Evolutionary conservation across 1,139 yeast species (phyloP).

Genomic region (Kluyveromyces sp.): DNA sequence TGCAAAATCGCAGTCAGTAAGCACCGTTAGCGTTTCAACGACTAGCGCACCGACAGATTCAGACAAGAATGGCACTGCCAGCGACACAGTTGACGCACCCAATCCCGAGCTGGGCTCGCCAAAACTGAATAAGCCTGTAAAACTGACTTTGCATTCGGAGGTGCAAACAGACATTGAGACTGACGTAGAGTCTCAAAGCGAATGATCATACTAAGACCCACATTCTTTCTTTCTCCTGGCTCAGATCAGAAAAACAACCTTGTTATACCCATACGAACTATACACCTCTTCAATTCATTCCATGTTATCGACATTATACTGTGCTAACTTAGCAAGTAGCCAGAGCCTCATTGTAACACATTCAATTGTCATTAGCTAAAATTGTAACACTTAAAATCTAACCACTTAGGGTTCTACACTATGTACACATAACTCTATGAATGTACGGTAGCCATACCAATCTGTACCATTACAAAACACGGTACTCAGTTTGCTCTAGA

Average conservation of each 20-base stretch:
- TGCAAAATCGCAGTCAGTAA: background rate
- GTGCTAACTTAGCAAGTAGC: background rate
- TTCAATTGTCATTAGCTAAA: background rate
- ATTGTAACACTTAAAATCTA: background rate
- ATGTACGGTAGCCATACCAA: background rate
- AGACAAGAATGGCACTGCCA: background rate
- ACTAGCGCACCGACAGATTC: background rate
- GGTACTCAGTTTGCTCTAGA: too few species aligned
- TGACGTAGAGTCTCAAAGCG: constrained; percentile 14
- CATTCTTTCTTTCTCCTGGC: background rate
- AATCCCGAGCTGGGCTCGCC: constrained; percentile 8
- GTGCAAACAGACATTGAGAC: constrained; percentile 22
- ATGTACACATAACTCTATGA: background rate
- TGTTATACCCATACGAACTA: background rate
- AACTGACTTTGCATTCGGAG: constrained; percentile 10
- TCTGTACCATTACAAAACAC: too few species aligned
- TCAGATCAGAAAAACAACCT: too few species aligned
- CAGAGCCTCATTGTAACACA: background rate
- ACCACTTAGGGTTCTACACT: background rate
- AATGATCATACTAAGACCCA: background rate
- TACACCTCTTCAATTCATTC: background rate
- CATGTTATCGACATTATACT: background rate
- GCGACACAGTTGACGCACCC: constrained; percentile 6
- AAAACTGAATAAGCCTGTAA: constrained; percentile 6
- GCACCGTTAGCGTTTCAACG: background rate